Conservation (phyloP, 805 yeast species). For the Millerozyma miso region DNA sequence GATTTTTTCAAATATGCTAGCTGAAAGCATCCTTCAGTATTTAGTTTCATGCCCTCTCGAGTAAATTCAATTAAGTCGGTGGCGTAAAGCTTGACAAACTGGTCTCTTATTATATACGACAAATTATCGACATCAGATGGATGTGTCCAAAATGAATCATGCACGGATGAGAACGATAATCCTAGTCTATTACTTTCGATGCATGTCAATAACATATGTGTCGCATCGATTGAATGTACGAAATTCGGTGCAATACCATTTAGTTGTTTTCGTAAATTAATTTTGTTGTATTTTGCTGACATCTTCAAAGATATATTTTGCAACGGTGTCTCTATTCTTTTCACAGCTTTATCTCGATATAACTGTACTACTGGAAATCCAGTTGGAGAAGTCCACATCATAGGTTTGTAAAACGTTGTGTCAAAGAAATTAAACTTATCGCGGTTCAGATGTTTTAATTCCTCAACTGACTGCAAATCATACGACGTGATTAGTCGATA, state of each 20-base stretch:
- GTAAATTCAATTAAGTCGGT: constrained; percentile 21
- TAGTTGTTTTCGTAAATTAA: constrained; percentile 25
- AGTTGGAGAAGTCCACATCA: constrained; percentile 40
- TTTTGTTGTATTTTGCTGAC: constrained; percentile 18
- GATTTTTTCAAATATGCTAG: constrained; percentile 26
- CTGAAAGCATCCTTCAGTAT: constrained; percentile 23
- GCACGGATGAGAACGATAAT: constrained; percentile 35
- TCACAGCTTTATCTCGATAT: constrained; percentile 18
- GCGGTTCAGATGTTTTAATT: constrained; percentile 1
- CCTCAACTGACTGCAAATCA: constrained; percentile 12
- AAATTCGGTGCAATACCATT: constrained; percentile 42
- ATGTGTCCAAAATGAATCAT: constrained; percentile 44
- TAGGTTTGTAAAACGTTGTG: constrained; percentile 22
- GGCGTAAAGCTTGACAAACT: constrained; percentile 32
- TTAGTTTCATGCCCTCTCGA: constrained; percentile 21
- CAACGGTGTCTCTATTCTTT: constrained; percentile 16
- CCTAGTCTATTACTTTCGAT: constrained; percentile 14
- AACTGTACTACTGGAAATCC: constrained; percentile 41
- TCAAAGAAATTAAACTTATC: constrained; percentile 15
- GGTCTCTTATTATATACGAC: constrained; percentile 24
- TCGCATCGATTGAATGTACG: constrained; percentile 40
- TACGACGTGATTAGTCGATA: constrained; percentile 25
- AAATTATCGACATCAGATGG: constrained; percentile 26
- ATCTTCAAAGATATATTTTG: constrained; percentile 16
- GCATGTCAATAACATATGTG: constrained; percentile 36